Base-by-base conservation (phyloP, 2,329 filamentous ascomycete species). In the Thelonectria rubi region DNA sequence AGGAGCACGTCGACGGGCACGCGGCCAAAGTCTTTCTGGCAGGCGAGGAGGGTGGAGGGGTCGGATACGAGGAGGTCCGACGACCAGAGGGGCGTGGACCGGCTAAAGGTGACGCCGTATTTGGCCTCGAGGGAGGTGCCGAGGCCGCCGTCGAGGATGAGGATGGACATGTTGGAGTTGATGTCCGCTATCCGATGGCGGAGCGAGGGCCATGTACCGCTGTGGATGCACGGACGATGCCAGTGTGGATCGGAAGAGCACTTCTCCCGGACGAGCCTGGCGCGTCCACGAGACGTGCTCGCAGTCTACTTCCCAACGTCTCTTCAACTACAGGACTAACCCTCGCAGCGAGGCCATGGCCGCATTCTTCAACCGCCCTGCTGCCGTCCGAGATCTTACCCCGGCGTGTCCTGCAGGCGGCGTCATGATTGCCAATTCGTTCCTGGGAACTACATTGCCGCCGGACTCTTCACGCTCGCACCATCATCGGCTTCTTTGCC, bases 71-170 rank as follows among this genome's bases (percentile, higher is more conserved):
- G 81, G 6, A 90, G 80, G 69, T 91, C 84, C 0, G 87, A 88
- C 1, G 89, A 90, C 89, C 89, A 91, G 40, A 91, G 81, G 0
- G 88, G 89, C 9, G 81, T 84, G 11, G 75, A 78, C 39, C 77
- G 71, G 26, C 77, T 74, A 73, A 91, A 91, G 14, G 72, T 77
- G 61, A 84, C 70, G 57, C 75, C 74, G 72, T 88, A 85, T 26
- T 82, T 76, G 62, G 87, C 83, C 69, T 88, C 83, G 3, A 91
- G 85, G 0, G 87, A 86, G 3, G 89, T 91, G 34, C 89, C 88
- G 20, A 91, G 81, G 8, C 88, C 88, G 55, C 89, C 88, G 71
- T 91, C 88, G 40, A 91, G 82, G 50, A 91, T 76, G 63, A 81
- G 75, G 61, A 84, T 71, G 26, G 26, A 8, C 26, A 30, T 30